Evolutionary conservation across 345 rosid genomes (phyloP).

Genomic region (Eutrema japonicum): DNA sequence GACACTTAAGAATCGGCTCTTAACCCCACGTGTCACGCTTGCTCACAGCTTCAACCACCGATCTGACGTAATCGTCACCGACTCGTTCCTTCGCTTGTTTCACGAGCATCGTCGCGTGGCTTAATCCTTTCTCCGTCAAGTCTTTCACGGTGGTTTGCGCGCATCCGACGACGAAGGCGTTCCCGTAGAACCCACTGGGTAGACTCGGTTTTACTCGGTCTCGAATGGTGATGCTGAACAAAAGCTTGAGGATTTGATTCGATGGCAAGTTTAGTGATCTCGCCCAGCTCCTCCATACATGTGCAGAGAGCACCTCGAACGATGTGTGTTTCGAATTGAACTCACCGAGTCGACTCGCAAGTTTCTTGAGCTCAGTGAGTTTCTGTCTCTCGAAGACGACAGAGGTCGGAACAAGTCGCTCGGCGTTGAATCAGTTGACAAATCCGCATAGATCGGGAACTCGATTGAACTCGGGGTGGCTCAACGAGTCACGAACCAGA

Average conservation of each 20-base stretch:
- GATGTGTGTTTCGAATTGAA: constrained; percentile 51
- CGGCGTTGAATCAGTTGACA: constrained; percentile 55
- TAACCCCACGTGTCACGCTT: neutral
- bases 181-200: constrained; percentile 79
- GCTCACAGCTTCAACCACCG: constrained; percentile 67
- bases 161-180: constrained; percentile 82
- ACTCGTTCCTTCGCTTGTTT: constrained; percentile 72
- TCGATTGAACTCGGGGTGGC: constrained; percentile 61
- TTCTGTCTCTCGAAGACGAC: constrained; percentile 49
- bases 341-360: constrained; percentile 50
- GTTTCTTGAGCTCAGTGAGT: constrained; percentile 57
- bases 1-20: no score
- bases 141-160: constrained; percentile 66
- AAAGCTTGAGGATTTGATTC: constrained; percentile 67
- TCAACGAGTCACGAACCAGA: constrained; percentile 39
- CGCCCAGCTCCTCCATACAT: no score
- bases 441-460: constrained; percentile 73
- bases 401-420: constrained; percentile 67
- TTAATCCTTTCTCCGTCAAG: constrained; percentile 60
- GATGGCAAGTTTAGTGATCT: no score
- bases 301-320: constrained; percentile 80
- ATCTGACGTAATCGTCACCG: constrained; percentile 57
- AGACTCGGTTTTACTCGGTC: constrained; percentile 71
- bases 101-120: constrained; percentile 61
- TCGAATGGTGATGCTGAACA: constrained; percentile 71